A percentile compares a stretch with the other conserved stretches of the same genome.
Conservation (phyloP, 495 filamentous ascomycete species). For the Penicillium parvum region DNA sequence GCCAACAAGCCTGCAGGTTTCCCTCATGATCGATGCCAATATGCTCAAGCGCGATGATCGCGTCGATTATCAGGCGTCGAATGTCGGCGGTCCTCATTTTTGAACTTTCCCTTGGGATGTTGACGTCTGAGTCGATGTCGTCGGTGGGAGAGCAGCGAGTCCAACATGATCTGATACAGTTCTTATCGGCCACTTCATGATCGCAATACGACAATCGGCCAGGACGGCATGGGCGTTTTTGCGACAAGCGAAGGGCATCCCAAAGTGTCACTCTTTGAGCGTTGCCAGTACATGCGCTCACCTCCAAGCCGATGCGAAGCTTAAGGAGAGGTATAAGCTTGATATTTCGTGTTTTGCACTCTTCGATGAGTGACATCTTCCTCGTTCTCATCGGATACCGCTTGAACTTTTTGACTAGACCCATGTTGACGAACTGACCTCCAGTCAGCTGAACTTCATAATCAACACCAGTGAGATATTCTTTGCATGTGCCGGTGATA, state of each 20-base stretch:
- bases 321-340: not conserved
- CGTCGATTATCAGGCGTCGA: too few species aligned
- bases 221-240: not conserved
- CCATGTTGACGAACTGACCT: not conserved
- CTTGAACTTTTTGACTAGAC: not conserved
- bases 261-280: conserved; percentile 8
- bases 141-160: too few species aligned
- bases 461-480: not conserved
- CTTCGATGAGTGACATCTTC: not conserved
- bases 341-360: not conserved
- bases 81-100: too few species aligned
- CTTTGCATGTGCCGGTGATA: not conserved
- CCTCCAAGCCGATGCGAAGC: conserved; percentile 6
- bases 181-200: conserved; percentile 3
- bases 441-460: not conserved
- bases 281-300: not conserved
- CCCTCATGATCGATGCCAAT: not conserved
- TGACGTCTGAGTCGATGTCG: too few species aligned
- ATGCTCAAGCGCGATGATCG: not conserved
- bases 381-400: not conserved
- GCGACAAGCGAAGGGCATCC: conserved; percentile 10
- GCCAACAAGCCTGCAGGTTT: not conserved
- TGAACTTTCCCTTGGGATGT: too few species aligned
- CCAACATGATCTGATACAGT: conserved; percentile 7
- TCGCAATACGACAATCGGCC: too few species aligned